A percentile compares a stretch with the other conserved stretches of the same genome.
These are phyloP conservation scores for Solanum stenotomum DNA, from an alignment of 257 asterid species.

Conservation along the genomic window DNA sequence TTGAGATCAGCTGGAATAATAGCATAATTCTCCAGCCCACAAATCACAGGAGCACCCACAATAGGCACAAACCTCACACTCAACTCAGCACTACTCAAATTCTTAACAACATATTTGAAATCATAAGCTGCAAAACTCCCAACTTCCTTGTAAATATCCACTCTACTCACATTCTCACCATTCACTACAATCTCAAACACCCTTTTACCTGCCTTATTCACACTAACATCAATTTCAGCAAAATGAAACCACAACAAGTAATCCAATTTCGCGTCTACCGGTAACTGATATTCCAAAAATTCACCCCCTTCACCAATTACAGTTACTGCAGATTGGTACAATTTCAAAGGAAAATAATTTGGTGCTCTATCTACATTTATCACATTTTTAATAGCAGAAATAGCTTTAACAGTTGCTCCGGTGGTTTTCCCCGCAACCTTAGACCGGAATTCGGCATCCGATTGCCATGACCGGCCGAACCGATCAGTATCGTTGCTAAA, in stretches of 20 bases:
- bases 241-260: slow-evolving; percentile 83
- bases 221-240: slow-evolving; percentile 87
- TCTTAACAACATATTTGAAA: slow-evolving; percentile 66
- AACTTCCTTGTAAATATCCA: slow-evolving; percentile 69
- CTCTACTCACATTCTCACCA: slow-evolving; percentile 55
- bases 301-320: slow-evolving; percentile 37
- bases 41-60: slow-evolving; percentile 63
- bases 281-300: slow-evolving; percentile 55
- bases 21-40: slow-evolving; percentile 94
- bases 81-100: slow-evolving; percentile 51
- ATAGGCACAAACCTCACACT: slow-evolving; percentile 65
- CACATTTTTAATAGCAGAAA: slow-evolving; percentile 45
- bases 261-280: slow-evolving; percentile 82
- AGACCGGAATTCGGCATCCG: slow-evolving; percentile 39
- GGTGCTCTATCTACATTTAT: slow-evolving; percentile 47
- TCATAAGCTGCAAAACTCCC: slow-evolving; percentile 82
- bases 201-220: slow-evolving; percentile 62
- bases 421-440: slow-evolving; percentile 5
- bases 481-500: slow-evolving; percentile 74
- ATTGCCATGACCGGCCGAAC: slow-evolving; percentile 79
- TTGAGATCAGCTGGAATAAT: slow-evolving; percentile 72
- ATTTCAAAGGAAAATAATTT: slow-evolving; percentile 65
- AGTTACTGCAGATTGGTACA: slow-evolving; percentile 65
- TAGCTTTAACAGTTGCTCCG: slow-evolving; percentile 44
- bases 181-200: slow-evolving; percentile 83